Evolutionary conservation across 1,284 basidiomycete species (phyloP).

Genomic region (Volvariella volvacea): DNA sequence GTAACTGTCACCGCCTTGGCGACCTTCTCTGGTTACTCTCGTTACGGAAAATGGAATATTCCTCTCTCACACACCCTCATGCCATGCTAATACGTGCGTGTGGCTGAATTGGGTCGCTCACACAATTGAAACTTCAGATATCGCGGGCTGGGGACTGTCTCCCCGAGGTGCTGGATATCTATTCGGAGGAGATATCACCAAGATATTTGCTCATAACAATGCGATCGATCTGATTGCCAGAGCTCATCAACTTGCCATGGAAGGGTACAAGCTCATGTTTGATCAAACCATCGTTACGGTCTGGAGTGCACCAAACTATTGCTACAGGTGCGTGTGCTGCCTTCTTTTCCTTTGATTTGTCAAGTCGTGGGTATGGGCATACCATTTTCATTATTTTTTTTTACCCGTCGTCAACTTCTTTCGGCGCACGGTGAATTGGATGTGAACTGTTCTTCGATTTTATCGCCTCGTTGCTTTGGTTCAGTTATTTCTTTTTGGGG

Average conservation of each 20-base stretch:
- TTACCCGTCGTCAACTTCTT: slow-evolving; percentile 1
- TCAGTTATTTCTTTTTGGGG: too few species aligned
- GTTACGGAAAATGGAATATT: too few species aligned
- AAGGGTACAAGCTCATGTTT: slow-evolving; percentile 98
- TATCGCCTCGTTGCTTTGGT: too few species aligned
- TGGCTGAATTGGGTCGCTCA: too few species aligned
- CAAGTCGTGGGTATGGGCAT: background rate
- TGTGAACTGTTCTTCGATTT: too few species aligned
- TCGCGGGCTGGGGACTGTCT: slow-evolving; percentile 93
- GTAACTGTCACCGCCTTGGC: too few species aligned
- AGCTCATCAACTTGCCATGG: slow-evolving; percentile 97
- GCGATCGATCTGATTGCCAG: slow-evolving; percentile 93
- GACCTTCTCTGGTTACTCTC: too few species aligned
- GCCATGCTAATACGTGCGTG: too few species aligned
- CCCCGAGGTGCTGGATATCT: slow-evolving; percentile 94
- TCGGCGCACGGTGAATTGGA: too few species aligned
- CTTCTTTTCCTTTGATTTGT: slow-evolving; percentile 4
- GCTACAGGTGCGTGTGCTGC: slow-evolving; percentile 69
- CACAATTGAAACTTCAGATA: slow-evolving; percentile 43
- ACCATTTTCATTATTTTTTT: background rate
- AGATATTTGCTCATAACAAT: slow-evolving; percentile 86
- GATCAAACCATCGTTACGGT: slow-evolving; percentile 95
- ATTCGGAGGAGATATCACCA: slow-evolving; percentile 91
- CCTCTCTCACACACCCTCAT: too few species aligned
- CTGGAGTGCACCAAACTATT: slow-evolving; percentile 99